Evolutionary conservation across 2,329 filamentous ascomycete species (phyloP), one percentile per base, ranked within the genome.

Genomic region (Sordariomycetes sp.): DNA sequence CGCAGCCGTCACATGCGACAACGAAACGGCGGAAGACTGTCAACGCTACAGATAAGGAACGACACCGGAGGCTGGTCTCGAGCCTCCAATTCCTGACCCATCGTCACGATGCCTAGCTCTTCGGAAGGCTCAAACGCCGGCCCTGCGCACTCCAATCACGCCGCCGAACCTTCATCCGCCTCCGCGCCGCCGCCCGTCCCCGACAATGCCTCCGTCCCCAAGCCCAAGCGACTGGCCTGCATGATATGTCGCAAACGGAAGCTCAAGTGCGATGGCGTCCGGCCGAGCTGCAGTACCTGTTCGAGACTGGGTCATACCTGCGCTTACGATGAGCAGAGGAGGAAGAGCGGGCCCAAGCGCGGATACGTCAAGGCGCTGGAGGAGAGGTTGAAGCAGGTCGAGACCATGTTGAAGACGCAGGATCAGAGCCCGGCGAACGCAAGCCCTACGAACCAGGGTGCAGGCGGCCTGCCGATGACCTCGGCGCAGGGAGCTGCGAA

Each of bases 301-400:
- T 79, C 83, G 21, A 72, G 88, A n/a, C 65, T 94, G 33, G 80
- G 84, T 28, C 88, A 95, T 58, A 75, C 81, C 36, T 94, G 88
- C 62, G 79, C 83, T 40, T 94, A 94, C 53, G 87, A 94, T 53
- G 87, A 94, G 63, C 82, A 90, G 47, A 76, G 88, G 54, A 85
- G 86, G 62, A 94, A 94, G 74, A 94, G 87, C 55, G 88, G 88
- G 3, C 88, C 88, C 3, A 94, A 94, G 66, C 74, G 88, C 53
- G 88, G 88, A 47, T 94, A 95, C 54, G 88, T 94, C 41, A 94
- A 94, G 66, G 82, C 87, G 39, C 63, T 96, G 46, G 92, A 96
- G 59, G 88, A 93, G 55, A 76, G 92, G 55, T 63, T 98, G 51
- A 88, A 90, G 56, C 88, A 95, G 70, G 88, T 96, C 36, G 90